Conservation (phyloP, 495 filamentous ascomycete genomes). For the Podospora fimiseda region DNA sequence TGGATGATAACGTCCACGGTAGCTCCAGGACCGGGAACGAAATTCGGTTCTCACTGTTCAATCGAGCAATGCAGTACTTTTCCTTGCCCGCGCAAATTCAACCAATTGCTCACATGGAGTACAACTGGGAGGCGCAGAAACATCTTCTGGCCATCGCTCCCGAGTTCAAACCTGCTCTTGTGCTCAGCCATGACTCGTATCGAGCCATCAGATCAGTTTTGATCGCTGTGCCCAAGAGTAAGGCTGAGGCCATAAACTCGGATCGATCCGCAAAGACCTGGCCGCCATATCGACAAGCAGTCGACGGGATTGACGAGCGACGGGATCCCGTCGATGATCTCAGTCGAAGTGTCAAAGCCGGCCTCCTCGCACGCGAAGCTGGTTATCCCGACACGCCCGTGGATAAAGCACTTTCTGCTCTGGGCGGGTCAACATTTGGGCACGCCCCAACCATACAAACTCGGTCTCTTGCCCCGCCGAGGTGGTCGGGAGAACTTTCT, state of each 20-base stretch:
- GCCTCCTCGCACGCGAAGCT: constrained; percentile 32
- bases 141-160: constrained; percentile 33
- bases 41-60: constrained; percentile 28
- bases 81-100: constrained; percentile 18
- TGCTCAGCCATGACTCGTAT: constrained; percentile 32
- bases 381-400: constrained; percentile 31
- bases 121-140: constrained; percentile 43
- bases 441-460: constrained; percentile 38
- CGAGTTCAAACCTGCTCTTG: constrained; percentile 26
- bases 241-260: constrained; percentile 30
- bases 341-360: constrained; percentile 35
- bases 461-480: constrained; percentile 20
- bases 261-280: constrained; percentile 35
- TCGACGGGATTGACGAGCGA: constrained; percentile 40
- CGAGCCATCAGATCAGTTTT: constrained; percentile 35
- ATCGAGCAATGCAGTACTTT: constrained; percentile 30
- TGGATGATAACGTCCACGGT: constrained; percentile 13
- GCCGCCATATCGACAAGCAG: constrained; percentile 39
- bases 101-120: constrained; percentile 27
- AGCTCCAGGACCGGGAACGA: constrained; percentile 10
- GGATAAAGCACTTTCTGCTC: constrained; percentile 30
- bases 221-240: constrained; percentile 31
- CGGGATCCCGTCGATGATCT: constrained; percentile 34
- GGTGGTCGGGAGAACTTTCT: constrained; percentile 16
- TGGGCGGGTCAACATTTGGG: constrained; percentile 31